Conservation (phyloP, 352 stramenopile species). For the Phytophthora kernoviae region DNA sequence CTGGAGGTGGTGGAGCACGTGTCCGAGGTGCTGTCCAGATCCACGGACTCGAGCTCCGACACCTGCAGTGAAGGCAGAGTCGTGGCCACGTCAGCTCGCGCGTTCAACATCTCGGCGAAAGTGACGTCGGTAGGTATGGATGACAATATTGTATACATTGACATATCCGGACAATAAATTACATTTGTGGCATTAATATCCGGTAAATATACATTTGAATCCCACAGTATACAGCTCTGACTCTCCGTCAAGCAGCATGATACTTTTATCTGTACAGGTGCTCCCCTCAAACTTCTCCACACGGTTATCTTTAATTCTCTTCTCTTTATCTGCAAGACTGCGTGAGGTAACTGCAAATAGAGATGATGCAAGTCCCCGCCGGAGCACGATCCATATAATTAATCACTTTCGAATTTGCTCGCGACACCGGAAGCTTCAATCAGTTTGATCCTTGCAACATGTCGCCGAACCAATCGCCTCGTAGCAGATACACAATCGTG, state of each 20-base stretch:
- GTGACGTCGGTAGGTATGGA: conserved; percentile 19
- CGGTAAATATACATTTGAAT: too few species aligned
- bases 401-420: conserved; percentile 26
- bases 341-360: too few species aligned
- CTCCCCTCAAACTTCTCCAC: too few species aligned
- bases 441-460: background rate
- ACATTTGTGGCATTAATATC: too few species aligned
- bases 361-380: too few species aligned
- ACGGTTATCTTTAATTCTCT: too few species aligned
- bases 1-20: conserved; percentile 37
- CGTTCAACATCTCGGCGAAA: conserved; percentile 14
- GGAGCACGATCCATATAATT: too few species aligned
- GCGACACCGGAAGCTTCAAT: background rate
- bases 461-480: background rate
- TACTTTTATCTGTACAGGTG: too few species aligned
- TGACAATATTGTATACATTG: background rate
- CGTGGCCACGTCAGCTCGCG: conserved; percentile 2
- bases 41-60: conserved; percentile 32
- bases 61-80: conserved; percentile 27
- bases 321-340: too few species aligned
- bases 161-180: too few species aligned
- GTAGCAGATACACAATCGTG: background rate
- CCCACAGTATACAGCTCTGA: too few species aligned
- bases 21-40: conserved; percentile 30
- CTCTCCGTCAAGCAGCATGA: too few species aligned